Conservation (phyloP, 2,329 filamentous ascomycete species). For the Fusarium miscanthi region DNA sequence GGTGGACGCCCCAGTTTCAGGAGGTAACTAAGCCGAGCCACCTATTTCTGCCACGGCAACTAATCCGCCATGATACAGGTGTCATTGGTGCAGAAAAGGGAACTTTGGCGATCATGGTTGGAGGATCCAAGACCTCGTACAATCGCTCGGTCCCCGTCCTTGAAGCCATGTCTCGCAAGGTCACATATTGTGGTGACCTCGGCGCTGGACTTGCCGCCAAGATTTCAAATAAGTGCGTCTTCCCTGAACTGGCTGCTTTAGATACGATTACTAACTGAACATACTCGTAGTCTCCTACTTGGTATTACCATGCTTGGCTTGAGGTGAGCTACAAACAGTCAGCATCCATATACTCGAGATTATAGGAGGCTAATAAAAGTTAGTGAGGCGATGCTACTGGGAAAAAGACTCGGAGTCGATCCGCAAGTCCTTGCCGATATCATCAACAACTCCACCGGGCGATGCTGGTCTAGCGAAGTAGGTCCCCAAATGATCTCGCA, state of each 20-base stretch:
- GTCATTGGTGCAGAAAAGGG: not conserved
- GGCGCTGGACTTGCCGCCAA: not conserved
- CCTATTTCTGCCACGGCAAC: not conserved
- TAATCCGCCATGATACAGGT: not conserved
- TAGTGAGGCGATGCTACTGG: not conserved
- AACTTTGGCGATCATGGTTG: not conserved
- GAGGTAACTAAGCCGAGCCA: not conserved
- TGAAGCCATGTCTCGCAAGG: not conserved
- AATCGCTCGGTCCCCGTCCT: not conserved
- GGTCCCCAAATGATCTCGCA: no score
- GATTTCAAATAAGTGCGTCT: not conserved
- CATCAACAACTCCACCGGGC: not conserved
- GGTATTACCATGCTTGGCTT: not conserved
- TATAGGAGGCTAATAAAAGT: fast-evolving
- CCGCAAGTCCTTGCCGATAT: not conserved
- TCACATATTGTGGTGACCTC: not conserved
- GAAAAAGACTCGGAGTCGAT: not conserved
- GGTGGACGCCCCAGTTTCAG: not conserved
- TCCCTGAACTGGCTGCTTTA: no score
- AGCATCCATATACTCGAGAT: fast-evolving
- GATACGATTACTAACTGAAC: not conserved
- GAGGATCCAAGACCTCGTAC: not conserved
- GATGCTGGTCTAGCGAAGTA: not conserved
- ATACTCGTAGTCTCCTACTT: not conserved
- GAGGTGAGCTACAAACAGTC: not conserved